phyloP scores from a whole-genome alignment of 345 rosid genomes.

The Orychophragmus violaceus region DNA sequence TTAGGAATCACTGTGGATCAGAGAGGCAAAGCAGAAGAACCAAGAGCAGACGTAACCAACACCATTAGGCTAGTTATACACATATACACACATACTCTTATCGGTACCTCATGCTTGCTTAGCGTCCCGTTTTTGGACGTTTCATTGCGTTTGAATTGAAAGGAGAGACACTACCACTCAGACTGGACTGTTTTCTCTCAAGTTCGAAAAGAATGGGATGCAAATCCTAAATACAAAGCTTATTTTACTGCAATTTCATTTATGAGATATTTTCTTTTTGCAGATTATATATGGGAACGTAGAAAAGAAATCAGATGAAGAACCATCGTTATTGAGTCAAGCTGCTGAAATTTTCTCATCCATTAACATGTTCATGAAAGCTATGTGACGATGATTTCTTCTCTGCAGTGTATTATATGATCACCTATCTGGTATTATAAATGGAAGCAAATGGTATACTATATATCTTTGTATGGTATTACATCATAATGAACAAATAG shows the following conservation, averaged over 20 bases:
- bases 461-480: constrained; percentile 15
- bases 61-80: constrained; percentile 22
- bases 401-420: background rate
- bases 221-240: background rate
- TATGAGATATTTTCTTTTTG: background rate
- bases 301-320: constrained; percentile 50
- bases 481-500: too few relatives aligned
- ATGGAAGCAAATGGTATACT: background rate
- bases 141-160: constrained; percentile 95
- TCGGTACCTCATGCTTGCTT: constrained; percentile 14
- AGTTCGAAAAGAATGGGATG: constrained; percentile 19
- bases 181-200: constrained; percentile 96
- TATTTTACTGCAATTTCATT: background rate
- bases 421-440: background rate
- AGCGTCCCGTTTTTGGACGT: constrained; percentile 92
- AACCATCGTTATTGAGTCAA: constrained; percentile 59
- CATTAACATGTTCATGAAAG: constrained; percentile 74
- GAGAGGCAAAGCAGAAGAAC: constrained; percentile 24
- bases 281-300: constrained; percentile 68
- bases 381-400: constrained; percentile 47
- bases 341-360: constrained; percentile 83
- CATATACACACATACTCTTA: too few relatives aligned
- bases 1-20: constrained; percentile 14
- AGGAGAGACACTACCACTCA: constrained; percentile 89
- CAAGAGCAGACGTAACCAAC: constrained; percentile 13